Evolutionary conservation across 1,284 basidiomycete genomes (phyloP).

Genomic region (Trichosporon faecale): DNA sequence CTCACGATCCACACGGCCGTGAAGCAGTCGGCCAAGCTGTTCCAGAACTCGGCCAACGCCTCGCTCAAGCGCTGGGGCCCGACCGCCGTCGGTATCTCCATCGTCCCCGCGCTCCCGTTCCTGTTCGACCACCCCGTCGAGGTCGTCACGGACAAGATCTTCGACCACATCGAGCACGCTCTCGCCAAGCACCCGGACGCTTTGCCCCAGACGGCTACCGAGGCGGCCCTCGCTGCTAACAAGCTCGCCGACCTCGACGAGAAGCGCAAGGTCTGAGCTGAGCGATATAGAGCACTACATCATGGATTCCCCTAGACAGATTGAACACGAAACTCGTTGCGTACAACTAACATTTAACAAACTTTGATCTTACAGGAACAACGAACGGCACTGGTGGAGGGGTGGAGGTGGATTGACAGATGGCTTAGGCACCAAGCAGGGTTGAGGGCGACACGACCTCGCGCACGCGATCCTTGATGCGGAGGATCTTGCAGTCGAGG

Average conservation of each 20-base stretch:
- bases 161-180: constrained; percentile 54
- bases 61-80: constrained; percentile 74
- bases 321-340: neutral
- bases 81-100: constrained; percentile 59
- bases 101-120: constrained; percentile 75
- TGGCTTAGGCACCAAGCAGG: neutral
- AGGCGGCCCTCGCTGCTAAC: neutral
- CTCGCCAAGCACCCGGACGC: constrained; percentile 30
- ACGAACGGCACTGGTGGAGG: neutral
- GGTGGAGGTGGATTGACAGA: too few species aligned
- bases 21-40: constrained; percentile 62
- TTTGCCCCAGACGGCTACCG: neutral
- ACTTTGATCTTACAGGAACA: neutral
- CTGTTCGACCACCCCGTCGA: constrained; percentile 74
- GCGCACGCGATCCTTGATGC: neutral
- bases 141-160: constrained; percentile 53
- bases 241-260: neutral
- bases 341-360: neutral
- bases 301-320: neutral
- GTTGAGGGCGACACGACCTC: neutral
- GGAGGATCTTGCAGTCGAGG: neutral
- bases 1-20: constrained; percentile 79
- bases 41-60: constrained; percentile 34
- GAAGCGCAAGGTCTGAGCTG: neutral
- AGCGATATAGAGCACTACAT: neutral